phyloP scores from a whole-genome alignment of 805 yeast species.

The Wickerhamomyces queroliae region DNA sequence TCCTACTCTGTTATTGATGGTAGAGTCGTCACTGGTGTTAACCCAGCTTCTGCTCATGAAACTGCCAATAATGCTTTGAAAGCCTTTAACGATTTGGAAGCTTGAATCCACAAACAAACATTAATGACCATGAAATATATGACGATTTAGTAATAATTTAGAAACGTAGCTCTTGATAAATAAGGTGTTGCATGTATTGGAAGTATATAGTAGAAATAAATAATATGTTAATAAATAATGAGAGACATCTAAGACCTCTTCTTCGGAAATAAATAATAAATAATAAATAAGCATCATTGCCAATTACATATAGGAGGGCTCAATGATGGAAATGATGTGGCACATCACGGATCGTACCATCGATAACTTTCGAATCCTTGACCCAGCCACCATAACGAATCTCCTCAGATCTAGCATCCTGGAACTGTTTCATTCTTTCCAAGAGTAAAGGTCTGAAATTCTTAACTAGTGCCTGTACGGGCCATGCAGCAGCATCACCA shows the following conservation, averaged over 20 bases:
- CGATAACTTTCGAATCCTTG: constrained; percentile 46
- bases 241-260: too few relatives aligned
- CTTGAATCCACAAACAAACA: too few relatives aligned
- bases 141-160: too few relatives aligned
- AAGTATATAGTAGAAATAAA: too few relatives aligned
- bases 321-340: constrained; percentile 29
- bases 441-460: constrained; percentile 80
- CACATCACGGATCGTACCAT: constrained; percentile 60
- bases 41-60: constrained; percentile 50
- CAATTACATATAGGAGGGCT: too few relatives aligned
- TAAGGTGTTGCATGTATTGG: too few relatives aligned
- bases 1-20: constrained; percentile 49
- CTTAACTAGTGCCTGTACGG: constrained; percentile 81
- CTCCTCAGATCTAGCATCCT: constrained; percentile 26
- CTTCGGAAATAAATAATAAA: constrained; percentile 6
- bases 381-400: constrained; percentile 79
- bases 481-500: constrained; percentile 95
- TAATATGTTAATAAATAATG: too few relatives aligned
- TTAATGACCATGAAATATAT: too few relatives aligned
- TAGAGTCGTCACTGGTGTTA: constrained; percentile 57
- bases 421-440: constrained; percentile 65
- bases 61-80: constrained; percentile 38
- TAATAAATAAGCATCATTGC: too few relatives aligned
- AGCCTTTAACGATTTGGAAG: constrained; percentile 9
- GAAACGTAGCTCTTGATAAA: too few relatives aligned